Percentiles rank a stretch among this genome's conserved stretches.
phyloP scores from a whole-genome alignment of 169 alveolate genomes.

The Eimeria tenella region DNA sequence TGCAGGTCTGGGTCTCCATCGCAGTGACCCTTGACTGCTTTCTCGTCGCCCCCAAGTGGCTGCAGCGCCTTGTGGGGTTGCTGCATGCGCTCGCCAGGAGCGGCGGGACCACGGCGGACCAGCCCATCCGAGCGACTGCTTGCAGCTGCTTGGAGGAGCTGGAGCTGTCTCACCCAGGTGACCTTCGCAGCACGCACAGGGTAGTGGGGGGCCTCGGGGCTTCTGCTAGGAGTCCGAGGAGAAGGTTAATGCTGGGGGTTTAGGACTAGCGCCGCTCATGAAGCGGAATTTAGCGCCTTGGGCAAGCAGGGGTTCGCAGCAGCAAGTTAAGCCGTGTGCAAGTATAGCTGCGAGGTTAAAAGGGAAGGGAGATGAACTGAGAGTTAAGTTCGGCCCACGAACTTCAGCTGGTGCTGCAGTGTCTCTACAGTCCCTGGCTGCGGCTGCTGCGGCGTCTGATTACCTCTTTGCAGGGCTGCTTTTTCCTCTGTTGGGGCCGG shows the following conservation, averaged over 20 bases:
- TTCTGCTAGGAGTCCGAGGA: neutral
- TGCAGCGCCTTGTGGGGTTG: constrained; percentile 68
- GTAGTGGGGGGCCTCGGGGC: neutral
- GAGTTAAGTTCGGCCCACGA: neutral
- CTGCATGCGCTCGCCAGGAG: constrained; percentile 44
- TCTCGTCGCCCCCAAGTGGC: constrained; percentile 69
- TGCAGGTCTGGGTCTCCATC: constrained; percentile 60
- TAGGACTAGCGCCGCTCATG: neutral
- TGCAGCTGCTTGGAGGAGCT: constrained; percentile 73
- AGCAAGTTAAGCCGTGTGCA: neutral
- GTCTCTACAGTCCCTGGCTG: neutral
- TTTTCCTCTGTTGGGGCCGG: constrained; percentile 47
- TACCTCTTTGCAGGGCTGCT: constrained; percentile 32
- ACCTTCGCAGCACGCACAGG: neutral
- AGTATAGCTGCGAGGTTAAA: neutral
- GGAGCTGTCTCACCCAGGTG: constrained; percentile 54
- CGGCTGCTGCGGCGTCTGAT: neutral
- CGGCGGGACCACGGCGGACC: constrained; percentile 16
- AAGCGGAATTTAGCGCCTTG: neutral
- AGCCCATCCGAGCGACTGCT: constrained; percentile 38
- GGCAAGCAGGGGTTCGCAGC: neutral
- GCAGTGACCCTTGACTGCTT: constrained; percentile 33
- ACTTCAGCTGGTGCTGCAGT: neutral
- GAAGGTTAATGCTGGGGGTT: neutral
- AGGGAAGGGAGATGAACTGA: neutral